Base-by-base conservation (phyloP, 2,329 filamentous ascomycete genomes). In the Diplocarpon mali region DNA sequence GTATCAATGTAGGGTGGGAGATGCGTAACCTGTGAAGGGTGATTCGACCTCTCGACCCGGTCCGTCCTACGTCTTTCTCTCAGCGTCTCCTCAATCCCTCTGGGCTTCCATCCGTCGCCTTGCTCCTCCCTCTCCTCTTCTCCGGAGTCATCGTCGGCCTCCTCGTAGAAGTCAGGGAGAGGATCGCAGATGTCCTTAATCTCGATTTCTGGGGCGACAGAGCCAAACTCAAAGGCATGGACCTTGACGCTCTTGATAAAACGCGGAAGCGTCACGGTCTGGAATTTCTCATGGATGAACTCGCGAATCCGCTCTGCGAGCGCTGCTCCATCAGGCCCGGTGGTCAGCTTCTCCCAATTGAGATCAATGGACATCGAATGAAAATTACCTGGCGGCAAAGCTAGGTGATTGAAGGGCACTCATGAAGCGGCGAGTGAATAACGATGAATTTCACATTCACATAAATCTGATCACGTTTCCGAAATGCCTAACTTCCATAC, bases 181-280 rank as follows among this genome's bases (percentile, higher is more conserved):
- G 92, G 92, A 62, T 98, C 89, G 56, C 90, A 93, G 49, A 98
- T 89, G 64, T 96, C 92, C 66, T 95, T 96, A 58, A 98, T 81
- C 61, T 93, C 87, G 35, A 98, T 76, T 55, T 85, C 76, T 1
- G 92, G 92, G 32, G 85, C 73, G 40, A 90, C 79, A 24, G 72
- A 78, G 38, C 92, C 92, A 63, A 98, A 95, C 52, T 90, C 82
- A 66, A 98, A 98, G 49, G 85, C 82, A 63, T 95, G 89, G 34
- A 95, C 89, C 44, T 87, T 83, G 57, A 98, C 92, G 20, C 88
- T 92, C 60, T 92, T 89, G 66, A 98, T 95, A 73, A 98, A 95
- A 59, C 88, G 85, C 47, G 92, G 92, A 38, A 98, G 75, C 20
- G 83, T 76, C 52, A 96, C 82, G 49, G 87, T 80, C 67, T 98